These are phyloP conservation scores for Neolentinus lepideus DNA, from an alignment of 1,284 basidiomycete species.

Conservation along the genomic window DNA sequence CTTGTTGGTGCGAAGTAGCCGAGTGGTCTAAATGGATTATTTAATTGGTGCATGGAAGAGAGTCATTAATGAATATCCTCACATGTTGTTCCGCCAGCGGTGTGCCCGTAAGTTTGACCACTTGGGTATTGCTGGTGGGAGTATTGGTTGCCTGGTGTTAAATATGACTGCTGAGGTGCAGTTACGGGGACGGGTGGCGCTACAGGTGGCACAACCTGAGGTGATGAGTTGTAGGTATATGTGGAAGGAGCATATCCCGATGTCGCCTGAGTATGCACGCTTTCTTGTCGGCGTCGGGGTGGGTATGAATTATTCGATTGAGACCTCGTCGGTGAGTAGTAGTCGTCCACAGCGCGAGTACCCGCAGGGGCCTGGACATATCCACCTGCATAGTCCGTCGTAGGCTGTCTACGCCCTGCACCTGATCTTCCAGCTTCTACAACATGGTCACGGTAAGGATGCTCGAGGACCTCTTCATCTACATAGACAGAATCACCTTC, in stretches of 20 bases:
- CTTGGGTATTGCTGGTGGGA: conserved; percentile 23
- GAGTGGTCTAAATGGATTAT: conserved; percentile 37
- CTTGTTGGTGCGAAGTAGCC: conserved; percentile 41
- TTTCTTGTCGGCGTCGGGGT: conserved; percentile 33
- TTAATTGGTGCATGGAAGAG: background rate
- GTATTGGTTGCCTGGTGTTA: conserved; percentile 14
- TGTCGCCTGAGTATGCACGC: conserved; percentile 31
- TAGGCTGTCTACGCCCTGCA: conserved; percentile 21
- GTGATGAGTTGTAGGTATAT: conserved; percentile 19
- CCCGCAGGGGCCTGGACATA: conserved; percentile 60
- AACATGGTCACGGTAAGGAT: conserved; percentile 24
- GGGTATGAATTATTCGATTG: conserved; percentile 34
- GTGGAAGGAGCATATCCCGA: conserved; percentile 31
- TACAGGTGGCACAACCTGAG: conserved; percentile 11
- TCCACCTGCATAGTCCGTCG: conserved; percentile 36
- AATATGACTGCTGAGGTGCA: conserved; percentile 17
- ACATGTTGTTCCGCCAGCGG: conserved; percentile 49
- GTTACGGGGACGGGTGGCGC: conserved; percentile 5
- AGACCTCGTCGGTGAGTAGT: conserved; percentile 37
- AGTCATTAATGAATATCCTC: conserved; percentile 16
- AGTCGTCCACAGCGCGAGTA: conserved; percentile 66
- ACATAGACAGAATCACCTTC: conserved; percentile 49
- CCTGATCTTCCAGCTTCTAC: conserved; percentile 8
- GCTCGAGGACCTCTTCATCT: conserved; percentile 27
- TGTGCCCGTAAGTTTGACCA: conserved; percentile 46